Evolutionary conservation across 2,329 filamentous ascomycete genomes (phyloP), one percentile per base, ranked within the genome.

Genomic region (Trichoderma sp.): DNA sequence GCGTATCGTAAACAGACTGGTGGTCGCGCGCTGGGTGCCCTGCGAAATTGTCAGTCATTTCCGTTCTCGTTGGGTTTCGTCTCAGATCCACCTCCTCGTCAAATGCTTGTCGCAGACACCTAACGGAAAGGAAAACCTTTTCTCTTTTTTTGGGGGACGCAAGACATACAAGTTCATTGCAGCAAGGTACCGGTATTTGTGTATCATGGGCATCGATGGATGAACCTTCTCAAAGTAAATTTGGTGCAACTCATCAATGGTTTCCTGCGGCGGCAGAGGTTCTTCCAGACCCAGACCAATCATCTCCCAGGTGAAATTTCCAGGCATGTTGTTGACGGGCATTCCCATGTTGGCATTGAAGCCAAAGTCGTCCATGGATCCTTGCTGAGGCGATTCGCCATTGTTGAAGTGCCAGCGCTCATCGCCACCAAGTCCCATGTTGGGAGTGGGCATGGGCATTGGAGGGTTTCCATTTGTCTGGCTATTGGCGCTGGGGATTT

Each of bases 151-250:
- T 2, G 27, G 58, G 35, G 29, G 16, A 47, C 19, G 19, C 6
- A 29, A 57, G 19, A 75, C 87, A 72, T 82, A 89, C 80, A 97
- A 85, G 76, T 95, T 93, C 89, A 97, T 93, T 37, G 93, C 92
- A 24, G 94, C 92, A 70, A 96, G 84, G 78, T 96, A 98, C 63
- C 95, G 89, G 70, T 91, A 92, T 74, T 90, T 92, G 78, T 99
- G 95, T 68, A 98, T 92, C 86, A 98, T 92, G 19, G 96, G 94
- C 68, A 92, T 76, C 0, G 93, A 93, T 0, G 92, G 90, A 76
- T 98, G 93, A 11, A 97, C 87, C 79, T 96, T 97, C 68, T 94
- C 89, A 77, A 98, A 98, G 80, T 92, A 99, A 31, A 96, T 89
- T 74, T 92, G 87, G 75, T 96, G 91, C 88, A 99, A 82, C 76